Conservation (phyloP, 2,329 filamentous ascomycete species). For the Ciborinia camelliae region DNA sequence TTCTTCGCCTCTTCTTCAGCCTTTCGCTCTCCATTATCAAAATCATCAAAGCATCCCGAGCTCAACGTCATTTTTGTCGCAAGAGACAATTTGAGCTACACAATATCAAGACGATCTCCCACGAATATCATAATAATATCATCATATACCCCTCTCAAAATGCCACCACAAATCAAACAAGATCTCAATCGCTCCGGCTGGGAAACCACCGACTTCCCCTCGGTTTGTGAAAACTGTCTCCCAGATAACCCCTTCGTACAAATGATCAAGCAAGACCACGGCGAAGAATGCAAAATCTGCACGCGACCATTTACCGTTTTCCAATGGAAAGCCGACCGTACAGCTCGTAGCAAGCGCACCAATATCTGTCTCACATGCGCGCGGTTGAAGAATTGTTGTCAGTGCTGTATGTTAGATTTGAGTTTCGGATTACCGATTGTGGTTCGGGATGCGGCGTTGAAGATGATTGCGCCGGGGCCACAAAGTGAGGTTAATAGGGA, state of each 20-base stretch:
- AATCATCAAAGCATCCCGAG: neutral
- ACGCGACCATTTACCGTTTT: slow-evolving; percentile 96
- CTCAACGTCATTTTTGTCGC: slow-evolving; percentile 6
- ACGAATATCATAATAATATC: neutral
- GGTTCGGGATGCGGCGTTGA: slow-evolving; percentile 90
- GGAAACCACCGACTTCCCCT: slow-evolving; percentile 90
- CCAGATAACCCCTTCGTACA: slow-evolving; percentile 97
- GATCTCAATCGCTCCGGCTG: slow-evolving; percentile 93
- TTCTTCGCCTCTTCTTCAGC: slow-evolving; percentile 15
- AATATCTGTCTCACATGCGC: slow-evolving; percentile 97
- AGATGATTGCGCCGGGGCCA: slow-evolving; percentile 94
- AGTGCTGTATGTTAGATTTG: slow-evolving; percentile 97
- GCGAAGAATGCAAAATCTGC: slow-evolving; percentile 66
- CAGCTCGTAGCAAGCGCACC: slow-evolving; percentile 85
- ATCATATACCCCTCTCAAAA: slow-evolving; percentile 38
- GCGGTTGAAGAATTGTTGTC: slow-evolving; percentile 96
- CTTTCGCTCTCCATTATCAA: slow-evolving; percentile 2
- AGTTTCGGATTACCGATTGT: slow-evolving; percentile 94
- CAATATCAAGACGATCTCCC: neutral
- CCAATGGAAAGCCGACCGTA: slow-evolving; percentile 89
- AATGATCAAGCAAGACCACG: slow-evolving; percentile 97
- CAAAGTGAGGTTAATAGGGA: slow-evolving; percentile 91
- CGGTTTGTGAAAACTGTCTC: slow-evolving; percentile 86
- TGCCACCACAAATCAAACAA: slow-evolving; percentile 93
- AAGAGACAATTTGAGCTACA: neutral